Evolutionary conservation across 352 stramenopile species (phyloP).

Genomic region (Hyaloperonospora arabidopsidis): DNA sequence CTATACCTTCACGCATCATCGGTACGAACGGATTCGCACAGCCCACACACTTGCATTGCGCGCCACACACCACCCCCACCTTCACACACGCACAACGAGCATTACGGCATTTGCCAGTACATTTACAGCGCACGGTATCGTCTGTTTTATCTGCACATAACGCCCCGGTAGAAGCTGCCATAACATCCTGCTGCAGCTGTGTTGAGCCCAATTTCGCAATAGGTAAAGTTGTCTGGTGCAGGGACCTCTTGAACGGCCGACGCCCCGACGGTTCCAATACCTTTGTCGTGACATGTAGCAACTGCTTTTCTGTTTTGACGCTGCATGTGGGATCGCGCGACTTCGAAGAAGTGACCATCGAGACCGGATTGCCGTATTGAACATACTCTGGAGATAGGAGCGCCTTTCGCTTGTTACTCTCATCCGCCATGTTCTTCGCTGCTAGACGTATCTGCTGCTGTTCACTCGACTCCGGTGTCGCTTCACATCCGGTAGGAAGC

Average conservation of each 20-base stretch:
- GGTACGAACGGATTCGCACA: slow-evolving; percentile 76
- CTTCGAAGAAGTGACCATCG: slow-evolving; percentile 4
- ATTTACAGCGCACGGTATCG: slow-evolving; percentile 59
- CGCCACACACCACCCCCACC: slow-evolving; percentile 64
- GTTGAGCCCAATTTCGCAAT: slow-evolving; percentile 4
- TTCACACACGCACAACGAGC: slow-evolving; percentile 77
- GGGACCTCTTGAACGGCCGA: slow-evolving; percentile 56
- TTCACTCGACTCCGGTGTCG: slow-evolving; percentile 16
- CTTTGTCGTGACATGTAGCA: slow-evolving; percentile 38
- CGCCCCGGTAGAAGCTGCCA: background rate
- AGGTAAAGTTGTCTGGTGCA: slow-evolving; percentile 36
- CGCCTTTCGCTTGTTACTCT: slow-evolving; percentile 79
- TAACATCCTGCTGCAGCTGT: slow-evolving; percentile 8
- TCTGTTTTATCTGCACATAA: slow-evolving; percentile 24
- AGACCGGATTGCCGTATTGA: slow-evolving; percentile 43
- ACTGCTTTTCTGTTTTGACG: slow-evolving; percentile 23
- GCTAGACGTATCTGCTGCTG: slow-evolving; percentile 42
- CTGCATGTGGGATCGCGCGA: slow-evolving; percentile 4
- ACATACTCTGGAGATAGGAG: slow-evolving; percentile 79
- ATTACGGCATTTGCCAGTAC: slow-evolving; percentile 78
- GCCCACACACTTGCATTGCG: slow-evolving; percentile 69
- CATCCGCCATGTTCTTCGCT: slow-evolving; percentile 40
- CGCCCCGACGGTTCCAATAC: slow-evolving; percentile 52
- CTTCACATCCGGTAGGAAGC: slow-evolving; percentile 18
- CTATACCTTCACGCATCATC: slow-evolving; percentile 60